Evolutionary conservation across 2,329 filamentous ascomycete species (phyloP).

Genomic region (Stemphylium beticola): DNA sequence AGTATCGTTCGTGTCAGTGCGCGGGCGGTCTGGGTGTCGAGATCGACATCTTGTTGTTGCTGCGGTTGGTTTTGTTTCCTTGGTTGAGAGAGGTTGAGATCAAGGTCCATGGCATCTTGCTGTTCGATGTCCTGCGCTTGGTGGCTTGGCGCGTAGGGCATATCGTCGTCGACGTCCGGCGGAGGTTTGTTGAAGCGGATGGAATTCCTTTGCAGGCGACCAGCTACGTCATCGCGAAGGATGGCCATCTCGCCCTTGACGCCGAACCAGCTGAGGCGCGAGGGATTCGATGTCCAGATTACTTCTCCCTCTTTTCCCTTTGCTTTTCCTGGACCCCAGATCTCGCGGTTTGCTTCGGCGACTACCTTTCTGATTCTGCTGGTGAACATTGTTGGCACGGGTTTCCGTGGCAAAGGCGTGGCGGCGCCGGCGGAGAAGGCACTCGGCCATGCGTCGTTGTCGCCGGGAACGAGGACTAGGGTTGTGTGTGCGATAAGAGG

Average conservation of each 20-base stretch:
- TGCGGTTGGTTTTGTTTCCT: constrained; percentile 5
- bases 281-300: constrained; percentile 88
- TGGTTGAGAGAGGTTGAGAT: constrained; percentile 32
- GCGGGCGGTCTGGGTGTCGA: constrained; percentile 61
- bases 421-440: constrained; percentile 79
- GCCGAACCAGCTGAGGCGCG: constrained; percentile 82
- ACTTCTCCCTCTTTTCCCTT: constrained; percentile 69
- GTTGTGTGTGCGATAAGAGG: constrained; percentile 77
- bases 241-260: constrained; percentile 86
- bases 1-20: constrained; percentile 89
- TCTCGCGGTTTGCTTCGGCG: constrained; percentile 75
- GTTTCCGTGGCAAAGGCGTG: constrained; percentile 70
- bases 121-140: constrained; percentile 14
- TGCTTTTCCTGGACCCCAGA: constrained; percentile 53
- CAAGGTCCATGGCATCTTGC: constrained; percentile 55
- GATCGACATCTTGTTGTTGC: constrained; percentile 30
- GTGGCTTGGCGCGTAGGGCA: constrained; percentile 25
- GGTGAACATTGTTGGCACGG: constrained; percentile 88
- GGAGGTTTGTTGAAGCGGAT: constrained; percentile 69
- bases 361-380: constrained; percentile 83
- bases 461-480: constrained; percentile 92
- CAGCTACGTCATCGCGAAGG: constrained; percentile 84
- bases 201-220: constrained; percentile 76
- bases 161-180: constrained; percentile 40
- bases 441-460: constrained; percentile 97